Evolutionary conservation across 2,329 filamentous ascomycete species (phyloP).

Genomic region (Sarocladium brachiariae): DNA sequence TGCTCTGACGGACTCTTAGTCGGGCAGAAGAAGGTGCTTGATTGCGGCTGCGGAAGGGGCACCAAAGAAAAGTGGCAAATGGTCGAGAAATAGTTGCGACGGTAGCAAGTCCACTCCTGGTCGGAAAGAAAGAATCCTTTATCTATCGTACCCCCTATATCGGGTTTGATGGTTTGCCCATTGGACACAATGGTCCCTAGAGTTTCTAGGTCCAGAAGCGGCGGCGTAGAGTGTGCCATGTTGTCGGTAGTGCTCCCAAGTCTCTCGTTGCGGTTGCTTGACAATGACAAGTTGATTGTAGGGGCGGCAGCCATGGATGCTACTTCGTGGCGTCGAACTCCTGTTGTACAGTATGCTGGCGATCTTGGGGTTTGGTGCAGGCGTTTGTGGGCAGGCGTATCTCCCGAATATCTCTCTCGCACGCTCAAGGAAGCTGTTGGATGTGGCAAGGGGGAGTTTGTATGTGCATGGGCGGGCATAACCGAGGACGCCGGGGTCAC

Average conservation of each 20-base stretch:
- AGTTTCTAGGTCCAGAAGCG: conserved; percentile 41
- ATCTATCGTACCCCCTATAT: conserved; percentile 74
- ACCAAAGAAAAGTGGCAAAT: conserved; percentile 69
- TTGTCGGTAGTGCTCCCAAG: background rate
- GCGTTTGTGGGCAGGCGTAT: conserved; percentile 44
- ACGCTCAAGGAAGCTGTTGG: conserved; percentile 40
- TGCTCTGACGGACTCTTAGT: conserved; percentile 33
- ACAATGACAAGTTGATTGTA: background rate
- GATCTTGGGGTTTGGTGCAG: conserved; percentile 45
- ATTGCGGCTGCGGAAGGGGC: conserved; percentile 29
- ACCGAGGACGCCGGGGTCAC: conserved; percentile 44
- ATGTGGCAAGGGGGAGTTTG: conserved; percentile 35
- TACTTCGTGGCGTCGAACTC: conserved; percentile 43
- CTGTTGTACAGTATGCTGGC: conserved; percentile 39
- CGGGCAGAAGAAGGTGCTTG: conserved; percentile 27
- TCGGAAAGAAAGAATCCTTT: conserved; percentile 83
- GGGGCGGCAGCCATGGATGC: conserved; percentile 28
- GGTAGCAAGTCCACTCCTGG: conserved; percentile 84
- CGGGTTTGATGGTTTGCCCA: conserved; percentile 50
- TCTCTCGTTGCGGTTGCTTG: background rate
- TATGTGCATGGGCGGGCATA: conserved; percentile 49
- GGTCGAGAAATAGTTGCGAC: conserved; percentile 86
- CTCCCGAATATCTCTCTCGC: conserved; percentile 46
- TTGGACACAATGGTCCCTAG: conserved; percentile 36
- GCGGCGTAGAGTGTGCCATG: conserved; percentile 34